phyloP scores from a whole-genome alignment of 2,329 filamentous ascomycete genomes.

The Fusarium neocosmosporiellum region DNA sequence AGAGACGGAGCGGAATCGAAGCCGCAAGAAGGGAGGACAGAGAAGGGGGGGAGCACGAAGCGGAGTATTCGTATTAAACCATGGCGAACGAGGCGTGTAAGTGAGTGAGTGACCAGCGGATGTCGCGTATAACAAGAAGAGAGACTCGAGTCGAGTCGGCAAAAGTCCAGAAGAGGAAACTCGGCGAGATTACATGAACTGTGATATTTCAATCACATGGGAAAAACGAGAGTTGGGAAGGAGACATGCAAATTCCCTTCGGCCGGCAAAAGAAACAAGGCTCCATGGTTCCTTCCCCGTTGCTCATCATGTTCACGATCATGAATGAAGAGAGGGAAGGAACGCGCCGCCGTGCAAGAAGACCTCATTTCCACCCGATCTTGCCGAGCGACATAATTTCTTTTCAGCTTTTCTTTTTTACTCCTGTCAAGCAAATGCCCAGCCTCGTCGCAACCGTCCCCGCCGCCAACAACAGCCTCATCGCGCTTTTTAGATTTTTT shows the following conservation, averaged over 20 bases:
- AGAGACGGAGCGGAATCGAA: neutral
- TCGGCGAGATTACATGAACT: neutral
- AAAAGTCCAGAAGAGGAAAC: slow-evolving; percentile 20
- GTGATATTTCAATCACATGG: neutral
- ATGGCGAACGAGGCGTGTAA: slow-evolving; percentile 1
- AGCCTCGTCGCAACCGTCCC: slow-evolving; percentile 25
- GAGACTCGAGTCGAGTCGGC: slow-evolving; percentile 17
- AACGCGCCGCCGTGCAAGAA: neutral
- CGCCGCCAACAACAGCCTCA: slow-evolving; percentile 21
- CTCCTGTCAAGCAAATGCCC: slow-evolving; percentile 8
- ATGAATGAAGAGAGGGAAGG: slow-evolving; percentile 12
- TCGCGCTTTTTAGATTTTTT: slow-evolving; percentile 15
- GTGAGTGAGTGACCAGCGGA: neutral
- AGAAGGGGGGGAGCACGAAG: neutral
- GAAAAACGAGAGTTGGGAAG: no score
- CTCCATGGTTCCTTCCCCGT: neutral
- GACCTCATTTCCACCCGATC: slow-evolving; percentile 36
- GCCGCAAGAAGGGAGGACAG: neutral
- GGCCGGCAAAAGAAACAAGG: neutral
- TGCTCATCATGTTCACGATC: slow-evolving; percentile 5
- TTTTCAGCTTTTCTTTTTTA: slow-evolving; percentile 24
- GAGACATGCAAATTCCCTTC: neutral
- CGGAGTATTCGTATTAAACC: neutral
- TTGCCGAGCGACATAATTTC: slow-evolving; percentile 4
- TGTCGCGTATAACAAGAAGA: slow-evolving; percentile 15